Evolutionary conservation across 1,284 basidiomycete genomes (phyloP).

Genomic region (Ceratobasidium sp.): DNA sequence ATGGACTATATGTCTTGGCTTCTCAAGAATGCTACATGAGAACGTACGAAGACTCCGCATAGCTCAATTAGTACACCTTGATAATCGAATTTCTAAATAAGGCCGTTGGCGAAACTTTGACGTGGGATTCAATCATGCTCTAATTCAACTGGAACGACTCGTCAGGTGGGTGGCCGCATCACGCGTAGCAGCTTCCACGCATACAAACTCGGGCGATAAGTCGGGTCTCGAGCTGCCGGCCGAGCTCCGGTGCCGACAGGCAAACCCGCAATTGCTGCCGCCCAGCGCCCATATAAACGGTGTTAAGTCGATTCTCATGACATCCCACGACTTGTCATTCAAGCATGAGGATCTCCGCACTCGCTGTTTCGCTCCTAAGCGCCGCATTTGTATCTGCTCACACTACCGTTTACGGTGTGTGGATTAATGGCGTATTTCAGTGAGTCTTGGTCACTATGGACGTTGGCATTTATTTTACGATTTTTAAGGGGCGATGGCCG

Average conservation of each 20-base stretch:
- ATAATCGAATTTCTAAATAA: not conserved
- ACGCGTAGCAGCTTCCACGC: not conserved
- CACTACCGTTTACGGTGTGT: conserved; percentile 40
- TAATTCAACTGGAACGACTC: not conserved
- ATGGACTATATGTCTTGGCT: conserved; percentile 5
- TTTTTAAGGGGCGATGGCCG: conserved; percentile 38
- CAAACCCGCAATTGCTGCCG: not conserved
- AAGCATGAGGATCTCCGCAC: conserved; percentile 24
- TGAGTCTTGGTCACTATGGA: not conserved
- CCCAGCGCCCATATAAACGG: conserved; percentile 1
- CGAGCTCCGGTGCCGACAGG: conserved; percentile 9
- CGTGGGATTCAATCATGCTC: not conserved
- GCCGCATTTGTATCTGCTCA: conserved; percentile 35
- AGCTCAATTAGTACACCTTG: not conserved
- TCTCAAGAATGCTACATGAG: not conserved
- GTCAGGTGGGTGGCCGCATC: conserved; percentile 14
- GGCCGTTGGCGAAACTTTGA: not conserved
- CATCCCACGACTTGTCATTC: not conserved
- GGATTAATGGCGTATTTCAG: conserved; percentile 45
- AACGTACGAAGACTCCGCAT: not conserved
- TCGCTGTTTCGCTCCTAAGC: conserved; percentile 30
- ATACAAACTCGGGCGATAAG: conserved; percentile 15
- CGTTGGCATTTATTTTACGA: not conserved
- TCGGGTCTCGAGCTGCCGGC: conserved; percentile 5
- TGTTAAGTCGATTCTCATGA: not conserved